Conservation (phyloP, 345 rosid species). For the Turritis glabra region DNA sequence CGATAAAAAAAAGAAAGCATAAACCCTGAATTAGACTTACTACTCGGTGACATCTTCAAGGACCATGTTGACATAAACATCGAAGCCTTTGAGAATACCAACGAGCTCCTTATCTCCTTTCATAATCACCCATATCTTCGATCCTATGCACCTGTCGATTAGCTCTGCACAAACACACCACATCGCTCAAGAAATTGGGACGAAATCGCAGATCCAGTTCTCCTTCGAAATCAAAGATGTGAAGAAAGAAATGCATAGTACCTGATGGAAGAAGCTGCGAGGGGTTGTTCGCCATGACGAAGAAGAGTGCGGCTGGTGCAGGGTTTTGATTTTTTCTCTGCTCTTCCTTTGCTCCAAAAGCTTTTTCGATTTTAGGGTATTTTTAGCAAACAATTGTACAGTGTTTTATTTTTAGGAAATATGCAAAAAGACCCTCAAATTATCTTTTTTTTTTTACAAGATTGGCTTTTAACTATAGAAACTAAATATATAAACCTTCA, state of each 20-base stretch:
- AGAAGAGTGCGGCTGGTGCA: slow-evolving; percentile 15
- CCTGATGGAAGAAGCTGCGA: slow-evolving; percentile 84
- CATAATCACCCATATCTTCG: slow-evolving; percentile 89
- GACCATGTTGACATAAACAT: slow-evolving; percentile 83
- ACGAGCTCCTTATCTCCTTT: slow-evolving; percentile 94
- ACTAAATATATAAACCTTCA: not conserved
- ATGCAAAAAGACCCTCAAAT: not conserved
- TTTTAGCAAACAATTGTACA: not conserved
- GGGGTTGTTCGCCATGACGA: slow-evolving; percentile 66
- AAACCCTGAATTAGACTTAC: slow-evolving; percentile 45
- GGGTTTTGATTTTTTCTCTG: not conserved
- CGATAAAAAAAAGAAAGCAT: too few relatives aligned
- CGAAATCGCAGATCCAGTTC: slow-evolving; percentile 17
- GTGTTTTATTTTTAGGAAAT: not conserved
- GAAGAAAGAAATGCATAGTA: slow-evolving; percentile 8
- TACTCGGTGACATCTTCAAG: slow-evolving; percentile 77
- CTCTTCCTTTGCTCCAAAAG: not conserved
- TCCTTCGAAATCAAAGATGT: not conserved
- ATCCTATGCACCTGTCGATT: slow-evolving; percentile 83
- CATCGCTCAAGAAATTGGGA: not conserved
- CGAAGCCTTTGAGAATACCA: slow-evolving; percentile 75
- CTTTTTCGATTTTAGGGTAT: slow-evolving; percentile 25
- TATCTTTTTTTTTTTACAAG: not conserved
- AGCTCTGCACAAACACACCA: slow-evolving; percentile 50
- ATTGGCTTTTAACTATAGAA: not conserved